Conservation (phyloP, 495 filamentous ascomycete genomes). For the Tuber borchii region DNA sequence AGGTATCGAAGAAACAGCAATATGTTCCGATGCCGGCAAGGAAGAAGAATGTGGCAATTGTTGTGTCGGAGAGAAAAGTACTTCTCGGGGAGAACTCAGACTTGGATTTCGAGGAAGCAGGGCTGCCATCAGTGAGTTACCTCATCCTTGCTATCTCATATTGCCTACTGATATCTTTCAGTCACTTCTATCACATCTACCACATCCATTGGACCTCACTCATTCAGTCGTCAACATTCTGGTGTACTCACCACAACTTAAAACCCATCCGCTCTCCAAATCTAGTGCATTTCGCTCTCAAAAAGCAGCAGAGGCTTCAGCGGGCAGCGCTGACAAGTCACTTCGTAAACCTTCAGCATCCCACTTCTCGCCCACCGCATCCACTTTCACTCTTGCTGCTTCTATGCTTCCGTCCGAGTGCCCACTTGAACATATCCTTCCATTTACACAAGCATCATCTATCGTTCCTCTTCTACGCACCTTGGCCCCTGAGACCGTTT, state of each 20-base stretch:
- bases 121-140: constrained; percentile 29
- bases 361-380: constrained; percentile 15
- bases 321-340: background rate
- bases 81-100: constrained; percentile 33
- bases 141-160: background rate
- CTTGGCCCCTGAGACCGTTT: constrained; percentile 33
- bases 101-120: constrained; percentile 31
- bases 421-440: constrained; percentile 34
- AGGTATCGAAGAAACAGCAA: constrained; percentile 16
- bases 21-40: constrained; percentile 26
- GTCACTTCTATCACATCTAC: constrained; percentile 35
- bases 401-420: constrained; percentile 18
- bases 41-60: constrained; percentile 30
- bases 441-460: constrained; percentile 18
- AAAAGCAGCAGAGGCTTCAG: background rate
- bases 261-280: constrained; percentile 21
- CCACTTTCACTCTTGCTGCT: constrained; percentile 28
- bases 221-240: constrained; percentile 31
- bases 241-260: constrained; percentile 36
- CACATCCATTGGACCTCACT: constrained; percentile 24
- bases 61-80: constrained; percentile 35
- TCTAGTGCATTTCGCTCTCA: background rate
- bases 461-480: constrained; percentile 23
- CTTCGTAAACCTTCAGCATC: constrained; percentile 1
- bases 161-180: constrained; percentile 6